A percentile compares a stretch with the other conserved stretches of the same genome.
These are phyloP conservation scores for Chlamydomonas sphaeroides DNA, from an alignment of 139 green algal species.

Conservation along the genomic window DNA sequence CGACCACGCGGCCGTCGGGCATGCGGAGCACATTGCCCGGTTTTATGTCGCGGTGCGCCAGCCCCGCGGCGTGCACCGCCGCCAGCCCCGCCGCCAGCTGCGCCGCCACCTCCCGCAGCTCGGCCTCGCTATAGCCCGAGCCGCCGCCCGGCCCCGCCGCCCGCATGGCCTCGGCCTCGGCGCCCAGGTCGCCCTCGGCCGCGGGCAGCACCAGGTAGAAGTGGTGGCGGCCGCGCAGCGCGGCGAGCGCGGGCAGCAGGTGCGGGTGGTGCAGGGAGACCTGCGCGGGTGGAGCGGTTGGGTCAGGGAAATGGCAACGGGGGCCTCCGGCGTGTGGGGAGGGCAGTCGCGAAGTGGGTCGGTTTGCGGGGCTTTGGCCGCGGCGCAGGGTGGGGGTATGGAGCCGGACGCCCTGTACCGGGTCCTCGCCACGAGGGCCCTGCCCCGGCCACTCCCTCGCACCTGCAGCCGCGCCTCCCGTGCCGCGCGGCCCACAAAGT, in stretches of 20 bases:
- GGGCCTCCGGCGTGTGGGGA: too few relatives aligned
- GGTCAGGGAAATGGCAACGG: too few relatives aligned
- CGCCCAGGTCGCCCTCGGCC: conserved; percentile 18
- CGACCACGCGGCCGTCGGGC: conserved; percentile 18
- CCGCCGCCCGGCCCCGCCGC: background rate
- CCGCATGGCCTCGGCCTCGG: conserved; percentile 19
- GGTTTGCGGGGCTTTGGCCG: too few relatives aligned
- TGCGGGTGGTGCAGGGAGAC: conserved; percentile 31
- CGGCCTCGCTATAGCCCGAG: conserved; percentile 8
- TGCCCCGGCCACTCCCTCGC: background rate
- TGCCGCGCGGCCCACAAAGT: conserved; percentile 9
- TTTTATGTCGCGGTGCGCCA: conserved; percentile 40
- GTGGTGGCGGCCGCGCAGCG: conserved; percentile 22
- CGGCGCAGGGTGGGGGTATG: too few relatives aligned
- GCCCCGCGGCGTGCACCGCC: background rate
- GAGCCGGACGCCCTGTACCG: too few relatives aligned
- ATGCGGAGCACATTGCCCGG: conserved; percentile 26
- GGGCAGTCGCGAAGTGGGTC: too few relatives aligned
- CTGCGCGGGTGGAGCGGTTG: too few relatives aligned
- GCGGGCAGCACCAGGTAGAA: conserved; percentile 29
- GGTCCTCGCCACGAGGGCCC: too few relatives aligned
- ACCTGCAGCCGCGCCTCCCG: conserved; percentile 9
- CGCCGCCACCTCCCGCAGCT: background rate
- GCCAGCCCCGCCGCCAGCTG: conserved; percentile 24
- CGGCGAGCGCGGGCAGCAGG: conserved; percentile 31